Conservation (phyloP, 108 stramenopile species). For the Skeletonema marinoi region DNA sequence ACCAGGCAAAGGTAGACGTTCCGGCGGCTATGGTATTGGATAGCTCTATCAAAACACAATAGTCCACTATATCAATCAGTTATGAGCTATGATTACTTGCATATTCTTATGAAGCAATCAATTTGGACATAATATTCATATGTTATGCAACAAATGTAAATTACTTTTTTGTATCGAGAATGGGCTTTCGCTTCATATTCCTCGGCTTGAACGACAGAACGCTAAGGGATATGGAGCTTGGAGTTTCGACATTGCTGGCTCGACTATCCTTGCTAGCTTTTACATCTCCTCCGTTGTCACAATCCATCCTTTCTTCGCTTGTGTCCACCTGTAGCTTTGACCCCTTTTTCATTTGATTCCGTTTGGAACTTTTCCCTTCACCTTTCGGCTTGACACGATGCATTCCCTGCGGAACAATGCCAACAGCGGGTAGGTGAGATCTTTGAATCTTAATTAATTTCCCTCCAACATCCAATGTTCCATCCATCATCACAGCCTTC, state of each 20-base stretch:
- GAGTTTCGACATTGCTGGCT: constrained; percentile 8
- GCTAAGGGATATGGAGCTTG: constrained; percentile 30
- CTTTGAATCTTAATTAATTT: constrained; percentile 68
- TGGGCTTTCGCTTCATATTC: constrained; percentile 31
- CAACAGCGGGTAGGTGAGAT: constrained; percentile 81
- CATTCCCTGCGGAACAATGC: constrained; percentile 78
- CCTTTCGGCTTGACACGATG: constrained; percentile 84
- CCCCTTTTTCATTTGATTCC: constrained; percentile 53
- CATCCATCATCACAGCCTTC: constrained; percentile 68
- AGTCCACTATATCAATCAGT: no score
- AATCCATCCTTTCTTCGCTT: constrained; percentile 22
- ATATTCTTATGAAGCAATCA: background rate
- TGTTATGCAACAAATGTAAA: background rate
- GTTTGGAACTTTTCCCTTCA: constrained; percentile 69
- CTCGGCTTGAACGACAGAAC: constrained; percentile 49
- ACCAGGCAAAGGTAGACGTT: constrained; percentile 74
- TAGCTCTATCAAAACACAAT: constrained; percentile 19
- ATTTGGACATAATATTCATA: background rate
- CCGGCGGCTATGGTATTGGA: constrained; percentile 85
- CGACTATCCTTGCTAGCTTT: background rate
- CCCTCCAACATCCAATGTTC: constrained; percentile 67
- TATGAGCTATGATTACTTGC: background rate
- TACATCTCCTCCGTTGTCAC: constrained; percentile 7
- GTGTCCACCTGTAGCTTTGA: background rate
- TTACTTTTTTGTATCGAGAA: constrained; percentile 1